Percentiles rank a stretch among this genome's conserved stretches.
Conservation (phyloP, 2,329 filamentous ascomycete species). For the Stachybotrys echinatus region DNA sequence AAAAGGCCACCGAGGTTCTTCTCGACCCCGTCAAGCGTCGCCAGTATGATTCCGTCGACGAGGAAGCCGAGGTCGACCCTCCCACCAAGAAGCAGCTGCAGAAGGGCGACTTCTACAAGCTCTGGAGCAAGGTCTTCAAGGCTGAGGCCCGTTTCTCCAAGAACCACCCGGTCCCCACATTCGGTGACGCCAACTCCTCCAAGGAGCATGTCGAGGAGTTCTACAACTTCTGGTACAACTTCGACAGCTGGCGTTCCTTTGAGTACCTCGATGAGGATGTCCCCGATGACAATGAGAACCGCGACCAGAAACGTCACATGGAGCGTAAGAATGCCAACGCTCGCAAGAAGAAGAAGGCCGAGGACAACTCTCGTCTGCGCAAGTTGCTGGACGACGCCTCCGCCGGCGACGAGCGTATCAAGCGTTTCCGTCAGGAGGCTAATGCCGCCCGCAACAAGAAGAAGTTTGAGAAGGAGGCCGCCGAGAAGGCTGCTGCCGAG, state of each 20-base stretch:
- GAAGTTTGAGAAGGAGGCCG: constrained; percentile 82
- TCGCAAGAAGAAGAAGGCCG: constrained; percentile 98
- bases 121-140: constrained; percentile 88
- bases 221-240: constrained; percentile 99
- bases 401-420: constrained; percentile 87
- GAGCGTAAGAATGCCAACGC: constrained; percentile 98
- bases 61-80: constrained; percentile 85
- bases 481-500: constrained; percentile 80
- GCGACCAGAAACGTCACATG: constrained; percentile 96
- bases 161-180: constrained; percentile 76
- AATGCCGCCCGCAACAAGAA: constrained; percentile 97
- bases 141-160: constrained; percentile 91
- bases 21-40: constrained; percentile 87
- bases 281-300: constrained; percentile 97
- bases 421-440: constrained; percentile 90
- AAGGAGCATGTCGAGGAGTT: constrained; percentile 91
- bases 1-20: constrained; percentile 92
- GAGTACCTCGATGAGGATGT: constrained; percentile 99
- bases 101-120: constrained; percentile 91
- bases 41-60: constrained; percentile 95
- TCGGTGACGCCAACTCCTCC: constrained; percentile 78
- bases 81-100: constrained; percentile 85
- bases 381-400: constrained; percentile 85
- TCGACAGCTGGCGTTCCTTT: constrained; percentile 95
- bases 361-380: constrained; percentile 88